A percentile compares a stretch with the other conserved stretches of the same genome.
These are phyloP conservation scores for Pulveroboletus sp. DNA, from an alignment of 768 basidiomycete genomes.

Conservation along the genomic window DNA sequence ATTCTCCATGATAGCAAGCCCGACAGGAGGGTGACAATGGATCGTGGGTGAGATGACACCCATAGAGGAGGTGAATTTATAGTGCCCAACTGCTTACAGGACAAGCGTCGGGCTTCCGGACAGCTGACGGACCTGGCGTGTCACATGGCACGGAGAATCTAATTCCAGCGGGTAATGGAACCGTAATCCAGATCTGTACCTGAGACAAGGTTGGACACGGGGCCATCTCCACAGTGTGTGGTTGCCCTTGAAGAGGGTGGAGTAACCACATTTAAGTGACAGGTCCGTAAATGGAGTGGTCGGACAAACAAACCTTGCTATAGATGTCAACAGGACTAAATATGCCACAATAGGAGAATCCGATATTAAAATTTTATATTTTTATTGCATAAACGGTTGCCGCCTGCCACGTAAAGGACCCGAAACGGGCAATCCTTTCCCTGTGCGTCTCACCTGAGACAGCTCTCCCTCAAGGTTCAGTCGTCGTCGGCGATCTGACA, in stretches of 20 bases:
- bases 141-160: not conserved
- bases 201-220: not conserved
- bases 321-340: not conserved
- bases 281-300: not conserved
- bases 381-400: no score
- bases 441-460: no score
- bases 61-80: no score
- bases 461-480: no score
- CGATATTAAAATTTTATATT: no score
- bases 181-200: not conserved
- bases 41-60: not conserved
- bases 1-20: conserved; percentile 15
- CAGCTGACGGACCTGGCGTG: not conserved
- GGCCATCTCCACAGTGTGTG: not conserved
- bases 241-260: not conserved
- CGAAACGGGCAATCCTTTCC: no score
- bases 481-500: no score
- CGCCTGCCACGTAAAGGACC: no score
- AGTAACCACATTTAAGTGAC: no score
- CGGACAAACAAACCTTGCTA: not conserved
- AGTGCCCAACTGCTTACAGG: conserved; percentile 7
- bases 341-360: not conserved
- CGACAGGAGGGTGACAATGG: not conserved
- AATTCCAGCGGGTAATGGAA: not conserved
- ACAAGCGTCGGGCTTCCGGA: not conserved